phyloP scores from a whole-genome alignment of 768 basidiomycete species.

The Sistotremastrum suecicum region DNA sequence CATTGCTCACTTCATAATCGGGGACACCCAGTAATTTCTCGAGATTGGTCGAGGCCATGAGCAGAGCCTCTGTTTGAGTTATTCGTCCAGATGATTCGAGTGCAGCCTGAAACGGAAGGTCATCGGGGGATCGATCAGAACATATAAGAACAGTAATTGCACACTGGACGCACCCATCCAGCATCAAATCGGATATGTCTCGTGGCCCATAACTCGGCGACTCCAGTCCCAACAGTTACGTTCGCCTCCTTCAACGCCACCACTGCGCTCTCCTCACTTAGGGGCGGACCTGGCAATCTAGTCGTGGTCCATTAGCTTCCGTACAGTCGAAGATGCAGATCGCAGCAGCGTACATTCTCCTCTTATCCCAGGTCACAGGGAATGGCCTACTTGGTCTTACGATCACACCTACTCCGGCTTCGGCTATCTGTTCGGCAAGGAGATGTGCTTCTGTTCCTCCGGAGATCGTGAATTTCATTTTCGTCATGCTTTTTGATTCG shows the following conservation, averaged over 20 bases:
- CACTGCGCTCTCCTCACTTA: slow-evolving; percentile 1
- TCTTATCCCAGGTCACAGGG: slow-evolving; percentile 21
- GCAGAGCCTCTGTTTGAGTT: slow-evolving; percentile 19
- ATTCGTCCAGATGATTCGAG: slow-evolving; percentile 26
- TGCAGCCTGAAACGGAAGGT: slow-evolving; percentile 17
- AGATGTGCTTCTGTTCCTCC: slow-evolving; percentile 52
- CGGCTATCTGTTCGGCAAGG: slow-evolving; percentile 47
- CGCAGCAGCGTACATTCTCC: slow-evolving; percentile 12
- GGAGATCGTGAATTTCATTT: slow-evolving; percentile 47
- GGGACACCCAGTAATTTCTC: slow-evolving; percentile 27
- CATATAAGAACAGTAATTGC: not conserved
- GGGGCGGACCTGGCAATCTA: slow-evolving; percentile 2
- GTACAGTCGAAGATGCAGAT: not conserved
- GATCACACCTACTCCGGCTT: slow-evolving; percentile 23
- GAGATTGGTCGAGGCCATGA: slow-evolving; percentile 25
- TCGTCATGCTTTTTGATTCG: slow-evolving; percentile 34
- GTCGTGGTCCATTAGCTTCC: not conserved
- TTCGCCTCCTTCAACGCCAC: not conserved
- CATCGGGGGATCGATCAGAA: not conserved
- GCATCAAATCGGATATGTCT: slow-evolving; percentile 2
- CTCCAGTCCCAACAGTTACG: slow-evolving; percentile 2
- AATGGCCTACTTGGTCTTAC: slow-evolving; percentile 20
- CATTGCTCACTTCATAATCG: slow-evolving; percentile 13
- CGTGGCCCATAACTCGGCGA: not conserved
- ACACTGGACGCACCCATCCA: slow-evolving; percentile 1